A percentile compares a stretch with the other conserved stretches of the same genome.
phyloP scores from a whole-genome alignment of 495 filamentous ascomycete genomes.

The Aspergillus heteromorphus region DNA sequence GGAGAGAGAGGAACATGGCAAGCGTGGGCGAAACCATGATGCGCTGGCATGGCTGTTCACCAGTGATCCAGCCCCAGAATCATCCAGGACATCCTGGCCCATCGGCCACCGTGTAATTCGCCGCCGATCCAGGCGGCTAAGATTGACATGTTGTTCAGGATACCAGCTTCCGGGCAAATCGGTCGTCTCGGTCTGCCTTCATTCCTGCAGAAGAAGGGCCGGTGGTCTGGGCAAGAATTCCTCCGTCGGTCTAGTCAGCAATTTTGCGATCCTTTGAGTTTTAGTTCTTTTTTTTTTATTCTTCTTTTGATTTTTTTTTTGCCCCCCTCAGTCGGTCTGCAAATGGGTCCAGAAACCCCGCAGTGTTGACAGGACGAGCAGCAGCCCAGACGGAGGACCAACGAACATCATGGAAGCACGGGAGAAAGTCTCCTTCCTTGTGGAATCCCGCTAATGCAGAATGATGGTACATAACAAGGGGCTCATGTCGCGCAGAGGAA shows the following conservation, averaged over 20 bases:
- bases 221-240: not conserved
- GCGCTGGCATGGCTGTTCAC: conserved; percentile 85
- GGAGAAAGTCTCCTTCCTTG: conserved; percentile 14
- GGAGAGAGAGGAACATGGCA: conserved; percentile 10
- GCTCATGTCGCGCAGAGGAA: conserved; percentile 35
- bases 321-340: not conserved
- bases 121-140: conserved; percentile 32
- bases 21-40: conserved; percentile 51
- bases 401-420: not conserved
- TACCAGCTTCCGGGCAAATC: conserved; percentile 10
- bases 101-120: conserved; percentile 33
- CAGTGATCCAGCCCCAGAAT: conserved; percentile 53
- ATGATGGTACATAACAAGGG: conserved; percentile 26
- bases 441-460: conserved; percentile 22
- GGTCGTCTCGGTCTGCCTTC: conserved; percentile 9
- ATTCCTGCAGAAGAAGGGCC: conserved; percentile 14
- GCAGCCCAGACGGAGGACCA: not conserved
- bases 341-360: conserved; percentile 19
- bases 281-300: conserved; percentile 1
- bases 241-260: too few species aligned
- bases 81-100: conserved; percentile 56
- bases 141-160: conserved; percentile 23
- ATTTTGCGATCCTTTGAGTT: not conserved
- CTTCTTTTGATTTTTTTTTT: conserved; percentile 4
- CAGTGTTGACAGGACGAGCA: conserved; percentile 17